Conservation (phyloP, 2,329 filamentous ascomycete species). For the Clonostachys rhizophaga region DNA sequence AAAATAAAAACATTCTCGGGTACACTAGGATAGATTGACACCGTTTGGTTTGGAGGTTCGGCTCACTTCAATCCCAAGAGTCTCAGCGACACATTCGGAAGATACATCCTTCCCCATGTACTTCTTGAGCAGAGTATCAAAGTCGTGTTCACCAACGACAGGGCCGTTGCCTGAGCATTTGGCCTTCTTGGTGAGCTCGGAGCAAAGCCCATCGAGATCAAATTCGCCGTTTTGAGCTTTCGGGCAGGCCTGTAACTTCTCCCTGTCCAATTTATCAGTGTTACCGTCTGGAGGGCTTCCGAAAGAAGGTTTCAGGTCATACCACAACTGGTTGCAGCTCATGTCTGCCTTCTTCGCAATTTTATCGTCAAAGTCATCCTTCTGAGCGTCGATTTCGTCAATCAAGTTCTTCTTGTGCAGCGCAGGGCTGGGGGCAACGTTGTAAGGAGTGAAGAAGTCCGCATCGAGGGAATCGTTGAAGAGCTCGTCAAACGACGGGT, state of each 20-base stretch:
- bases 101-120: conserved; percentile 45
- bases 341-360: conserved; percentile 55
- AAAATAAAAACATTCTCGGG: neutral
- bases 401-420: conserved; percentile 64
- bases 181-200: conserved; percentile 90
- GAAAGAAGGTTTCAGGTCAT: conserved; percentile 29
- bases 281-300: neutral
- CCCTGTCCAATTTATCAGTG: conserved; percentile 49
- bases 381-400: conserved; percentile 70
- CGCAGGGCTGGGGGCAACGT: conserved; percentile 45
- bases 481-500: conserved; percentile 66
- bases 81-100: conserved; percentile 22
- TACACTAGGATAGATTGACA: conserved; percentile 1
- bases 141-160: conserved; percentile 84
- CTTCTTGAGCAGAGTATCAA: conserved; percentile 71
- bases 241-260: conserved; percentile 80
- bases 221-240: conserved; percentile 88
- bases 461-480: conserved; percentile 75
- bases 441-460: conserved; percentile 80
- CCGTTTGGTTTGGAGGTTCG: conserved; percentile 12
- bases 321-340: conserved; percentile 93
- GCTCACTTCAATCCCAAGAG: conserved; percentile 56
- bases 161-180: conserved; percentile 90
- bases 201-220: conserved; percentile 89
- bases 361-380: conserved; percentile 67